Evolutionary conservation across 768 basidiomycete genomes (phyloP).

Genomic region (Calvatia gigantea): DNA sequence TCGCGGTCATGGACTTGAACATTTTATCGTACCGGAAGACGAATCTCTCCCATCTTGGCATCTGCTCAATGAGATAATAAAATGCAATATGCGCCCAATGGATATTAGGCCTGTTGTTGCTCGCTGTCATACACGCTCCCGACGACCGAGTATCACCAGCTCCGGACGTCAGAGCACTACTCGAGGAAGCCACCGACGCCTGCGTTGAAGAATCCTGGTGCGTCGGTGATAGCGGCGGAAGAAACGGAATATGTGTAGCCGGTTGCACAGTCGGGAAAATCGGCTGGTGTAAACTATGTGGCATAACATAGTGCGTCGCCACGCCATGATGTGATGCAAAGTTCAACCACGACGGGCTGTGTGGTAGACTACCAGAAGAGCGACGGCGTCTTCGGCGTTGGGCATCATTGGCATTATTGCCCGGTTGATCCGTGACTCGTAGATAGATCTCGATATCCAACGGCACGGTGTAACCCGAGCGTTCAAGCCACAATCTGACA

Average conservation of each 20-base stretch:
- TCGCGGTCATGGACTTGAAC: slow-evolving; percentile 68
- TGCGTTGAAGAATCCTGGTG: background rate
- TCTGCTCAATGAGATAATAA: slow-evolving; percentile 75
- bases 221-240: background rate
- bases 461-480: slow-evolving; percentile 65
- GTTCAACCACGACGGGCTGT: slow-evolving; percentile 1
- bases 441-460: slow-evolving; percentile 81
- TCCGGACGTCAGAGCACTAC: too few species aligned
- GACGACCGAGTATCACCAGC: background rate
- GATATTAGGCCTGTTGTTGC: slow-evolving; percentile 37
- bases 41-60: slow-evolving; percentile 80
- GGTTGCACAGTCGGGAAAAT: slow-evolving; percentile 28
- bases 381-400: slow-evolving; percentile 25
- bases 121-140: background rate
- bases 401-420: slow-evolving; percentile 19
- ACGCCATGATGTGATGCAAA: slow-evolving; percentile 21
- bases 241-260: slow-evolving; percentile 36
- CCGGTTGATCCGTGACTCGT: slow-evolving; percentile 37
- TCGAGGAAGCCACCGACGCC: background rate
- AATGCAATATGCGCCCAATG: slow-evolving; percentile 83
- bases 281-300: slow-evolving; percentile 35
- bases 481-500: slow-evolving; percentile 79
- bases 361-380: slow-evolving; percentile 14
- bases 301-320: slow-evolving; percentile 37
- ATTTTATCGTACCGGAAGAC: slow-evolving; percentile 77